Evolutionary conservation across 257 asterid species (phyloP), one percentile per base, ranked within the genome.

Genomic region (Ophiorrhiza pumila): DNA sequence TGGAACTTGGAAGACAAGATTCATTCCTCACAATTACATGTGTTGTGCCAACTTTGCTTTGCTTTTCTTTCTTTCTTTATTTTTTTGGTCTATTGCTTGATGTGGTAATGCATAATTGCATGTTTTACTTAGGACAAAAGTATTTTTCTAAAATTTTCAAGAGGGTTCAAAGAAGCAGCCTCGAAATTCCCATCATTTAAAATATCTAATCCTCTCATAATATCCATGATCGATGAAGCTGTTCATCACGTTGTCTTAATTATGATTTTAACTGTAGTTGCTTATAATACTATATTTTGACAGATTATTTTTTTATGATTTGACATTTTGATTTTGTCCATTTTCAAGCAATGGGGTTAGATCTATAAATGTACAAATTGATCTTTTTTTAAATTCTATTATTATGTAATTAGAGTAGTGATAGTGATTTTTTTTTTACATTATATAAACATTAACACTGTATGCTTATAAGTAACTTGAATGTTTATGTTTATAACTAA

Each of bases 1-100:
- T 68, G 63, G 74, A 35, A 68, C 69, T 75, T 68, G 63, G 74
- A 35, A 47, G 46, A 64, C 35, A 57, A 75, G 79, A 34, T 58
- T 68, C 61, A 74, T 45, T 62, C 27, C 66, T 67, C 34, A 75
- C 67, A 68, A 45, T 15, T 7, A 49, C 59, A 27, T 55, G 78
- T 74, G 78, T 31, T 55, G 78, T 74, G 78, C 41, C 52, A 34
- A 34, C 42, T 39, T 53, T 35, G 55, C 45, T 34, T 5, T 69
- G 22, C 11, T 17, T 7, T 50, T 69, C 35, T 6, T 35, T 13
- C 14, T 27, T 31, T 12, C 25, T 0, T 22, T 39, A 2, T 39
- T 37, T 63, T 9, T 60, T 13, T 29, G 41, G 2, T 13, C 15
- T 14, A n/a, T n/a, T n/a, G 35, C 41, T 39, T 11, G 34, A 41